Conservation (phyloP, 306 rosid genomes). For the Comarum palustre region DNA sequence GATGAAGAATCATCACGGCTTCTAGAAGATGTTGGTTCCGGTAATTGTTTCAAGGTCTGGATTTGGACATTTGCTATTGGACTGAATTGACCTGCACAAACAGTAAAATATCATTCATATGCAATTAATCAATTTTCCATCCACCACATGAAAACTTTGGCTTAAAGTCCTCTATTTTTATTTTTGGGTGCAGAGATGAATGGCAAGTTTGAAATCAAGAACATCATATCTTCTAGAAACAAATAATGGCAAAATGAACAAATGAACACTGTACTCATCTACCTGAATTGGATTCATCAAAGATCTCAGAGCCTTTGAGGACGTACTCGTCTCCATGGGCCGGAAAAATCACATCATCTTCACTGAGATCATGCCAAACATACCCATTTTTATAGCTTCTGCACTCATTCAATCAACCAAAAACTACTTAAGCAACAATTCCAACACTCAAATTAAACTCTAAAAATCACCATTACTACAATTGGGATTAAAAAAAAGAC, state of each 20-base stretch:
- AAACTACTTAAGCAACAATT: slow-evolving; percentile 2
- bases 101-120: slow-evolving; percentile 21
- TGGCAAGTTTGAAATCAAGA: not conserved
- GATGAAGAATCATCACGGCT: slow-evolving; percentile 75
- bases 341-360: slow-evolving; percentile 73
- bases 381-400: slow-evolving; percentile 88
- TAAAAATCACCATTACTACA: not conserved
- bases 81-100: slow-evolving; percentile 49
- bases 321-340: slow-evolving; percentile 88
- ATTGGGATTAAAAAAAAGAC: not conserved
- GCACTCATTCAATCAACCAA: slow-evolving; percentile 31
- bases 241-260: slow-evolving; percentile 1
- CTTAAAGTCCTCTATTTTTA: not conserved
- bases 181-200: slow-evolving; percentile 1
- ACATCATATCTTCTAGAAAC: not conserved
- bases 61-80: slow-evolving; percentile 48
- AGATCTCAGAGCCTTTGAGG: slow-evolving; percentile 93
- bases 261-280: not conserved
- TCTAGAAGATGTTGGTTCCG: slow-evolving; percentile 62
- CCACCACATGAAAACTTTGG: not conserved
- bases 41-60: slow-evolving; percentile 65
- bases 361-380: slow-evolving; percentile 94
- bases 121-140: not conserved
- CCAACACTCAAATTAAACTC: not conserved
- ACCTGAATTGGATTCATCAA: slow-evolving; percentile 80